Evolutionary conservation across 2,329 filamentous ascomycete genomes (phyloP), one percentile per base, ranked within the genome.

Genomic region (Dothideomycetes sp.): DNA sequence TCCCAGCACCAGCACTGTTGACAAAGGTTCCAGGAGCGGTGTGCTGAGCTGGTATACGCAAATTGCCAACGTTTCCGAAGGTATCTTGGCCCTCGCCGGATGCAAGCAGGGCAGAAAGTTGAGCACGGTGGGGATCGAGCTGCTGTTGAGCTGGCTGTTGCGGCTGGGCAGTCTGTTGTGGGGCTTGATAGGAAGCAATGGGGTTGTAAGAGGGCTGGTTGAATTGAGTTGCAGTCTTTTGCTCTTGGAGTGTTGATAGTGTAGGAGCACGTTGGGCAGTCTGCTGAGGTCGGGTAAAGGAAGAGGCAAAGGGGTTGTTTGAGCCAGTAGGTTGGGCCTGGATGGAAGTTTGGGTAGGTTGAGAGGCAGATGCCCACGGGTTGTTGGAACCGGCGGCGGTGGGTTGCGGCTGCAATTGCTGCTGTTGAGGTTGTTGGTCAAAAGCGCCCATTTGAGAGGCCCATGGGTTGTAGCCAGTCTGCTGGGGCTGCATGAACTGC

Each of bases 1-100:
- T 12, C n/a, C 85, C 84, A 29, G 81, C 71, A 36, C 91, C 91
- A 5, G 91, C 87, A 44, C 85, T 94, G 65, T 98, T 98, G 64
- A 98, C 81, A 59, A 96, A 98, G 0, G 84, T 93, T 18, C 89
- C 91, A 0, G 91, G 91, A 1, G 91, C 87, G 0, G 91, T 98
- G 61, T 98, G 91, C 58, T 98, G 91, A 2, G 91, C 80, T 2
- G 91, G 91, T 47, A 98, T 94, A 61, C 91, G 87, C 34, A 94
- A 72, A 48, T 96, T 85, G 49, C 91, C 91, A n/a, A 85, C 85
- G 59, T 98, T 98, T 48, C 91, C 91, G 58, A 93, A 98, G 0
- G 91, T 98, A 57, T 98, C 91, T 69, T 93, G 84, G 17, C 91
- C 91, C 42, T 98, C 91, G 48, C 91, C 88, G 17, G 74, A 78